These are phyloP conservation scores for Paratinospora sagittata DNA, from an alignment of 164 flowering plant species.

Conservation along the genomic window DNA sequence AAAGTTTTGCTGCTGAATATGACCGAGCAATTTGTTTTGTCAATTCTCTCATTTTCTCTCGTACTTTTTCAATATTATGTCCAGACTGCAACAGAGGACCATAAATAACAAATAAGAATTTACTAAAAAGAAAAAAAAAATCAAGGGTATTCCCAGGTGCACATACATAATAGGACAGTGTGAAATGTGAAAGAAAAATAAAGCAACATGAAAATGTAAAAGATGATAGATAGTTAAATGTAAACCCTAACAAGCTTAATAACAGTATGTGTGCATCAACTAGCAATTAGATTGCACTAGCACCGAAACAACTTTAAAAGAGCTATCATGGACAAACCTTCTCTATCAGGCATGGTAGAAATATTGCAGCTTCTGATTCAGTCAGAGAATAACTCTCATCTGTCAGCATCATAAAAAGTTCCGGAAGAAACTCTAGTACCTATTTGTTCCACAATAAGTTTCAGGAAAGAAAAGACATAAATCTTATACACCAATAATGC, in stretches of 20 bases:
- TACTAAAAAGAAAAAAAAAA: not conserved
- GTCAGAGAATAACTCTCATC: conserved; percentile 67
- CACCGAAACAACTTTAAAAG: conserved; percentile 4
- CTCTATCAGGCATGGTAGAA: conserved; percentile 91
- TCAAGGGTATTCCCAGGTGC: not conserved
- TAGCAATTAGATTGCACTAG: not conserved
- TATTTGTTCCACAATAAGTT: conserved; percentile 15
- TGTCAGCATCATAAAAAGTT: conserved; percentile 65
- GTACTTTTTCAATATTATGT: conserved; percentile 89
- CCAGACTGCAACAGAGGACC: conserved; percentile 61
- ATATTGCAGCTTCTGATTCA: conserved; percentile 94
- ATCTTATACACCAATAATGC: not conserved
- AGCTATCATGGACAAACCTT: conserved; percentile 46
- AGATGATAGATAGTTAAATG: not conserved
- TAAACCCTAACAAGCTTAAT: not conserved
- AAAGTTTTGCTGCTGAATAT: conserved; percentile 70
- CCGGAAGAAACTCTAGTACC: conserved; percentile 95
- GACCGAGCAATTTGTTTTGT: conserved; percentile 58
- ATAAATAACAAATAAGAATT: not conserved
- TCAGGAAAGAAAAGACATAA: not conserved
- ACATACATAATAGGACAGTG: not conserved
- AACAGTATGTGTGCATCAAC: not conserved
- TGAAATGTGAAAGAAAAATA: not conserved
- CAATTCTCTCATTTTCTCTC: conserved; percentile 90
- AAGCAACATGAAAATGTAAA: not conserved